phyloP scores from a whole-genome alignment of 2,329 filamentous ascomycete genomes.

The Curvularia hawaiiensis region DNA sequence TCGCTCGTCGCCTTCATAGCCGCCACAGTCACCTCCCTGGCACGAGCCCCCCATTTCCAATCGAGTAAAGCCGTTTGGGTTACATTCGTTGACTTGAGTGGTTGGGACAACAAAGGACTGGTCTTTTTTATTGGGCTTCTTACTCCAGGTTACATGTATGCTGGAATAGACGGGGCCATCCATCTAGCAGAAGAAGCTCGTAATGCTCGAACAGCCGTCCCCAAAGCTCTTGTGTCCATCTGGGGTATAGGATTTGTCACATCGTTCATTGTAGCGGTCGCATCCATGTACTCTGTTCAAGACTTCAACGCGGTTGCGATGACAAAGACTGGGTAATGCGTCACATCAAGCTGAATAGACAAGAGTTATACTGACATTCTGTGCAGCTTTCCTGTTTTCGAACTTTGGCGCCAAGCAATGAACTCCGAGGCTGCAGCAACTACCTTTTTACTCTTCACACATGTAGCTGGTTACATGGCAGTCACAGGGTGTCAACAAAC shows the following conservation, averaged over 20 bases:
- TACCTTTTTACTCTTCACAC: background rate
- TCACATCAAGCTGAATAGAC: background rate
- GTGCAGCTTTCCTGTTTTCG: background rate
- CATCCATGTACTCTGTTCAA: background rate
- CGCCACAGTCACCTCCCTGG: background rate
- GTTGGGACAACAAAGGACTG: background rate
- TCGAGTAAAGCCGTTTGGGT: conserved; percentile 1
- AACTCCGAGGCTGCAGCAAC: conserved; percentile 1
- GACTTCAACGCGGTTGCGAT: background rate
- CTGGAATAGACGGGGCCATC: background rate
- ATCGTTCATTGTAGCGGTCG: background rate
- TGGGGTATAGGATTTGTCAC: background rate
- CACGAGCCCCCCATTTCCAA: background rate
- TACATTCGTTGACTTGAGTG: background rate
- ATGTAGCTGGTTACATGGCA: background rate
- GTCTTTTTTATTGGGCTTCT: background rate
- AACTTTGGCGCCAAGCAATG: conserved; percentile 1
- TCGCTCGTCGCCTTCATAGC: background rate
- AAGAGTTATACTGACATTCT: background rate
- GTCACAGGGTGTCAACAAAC: background rate
- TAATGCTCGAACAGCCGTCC: background rate
- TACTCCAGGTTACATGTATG: conserved; percentile 2
- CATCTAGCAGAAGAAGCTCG: conserved; percentile 1
- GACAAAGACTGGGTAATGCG: background rate
- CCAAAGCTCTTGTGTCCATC: background rate